Conservation (phyloP, 2,329 filamentous ascomycete species). For the Purpureocillium lavendulum region DNA sequence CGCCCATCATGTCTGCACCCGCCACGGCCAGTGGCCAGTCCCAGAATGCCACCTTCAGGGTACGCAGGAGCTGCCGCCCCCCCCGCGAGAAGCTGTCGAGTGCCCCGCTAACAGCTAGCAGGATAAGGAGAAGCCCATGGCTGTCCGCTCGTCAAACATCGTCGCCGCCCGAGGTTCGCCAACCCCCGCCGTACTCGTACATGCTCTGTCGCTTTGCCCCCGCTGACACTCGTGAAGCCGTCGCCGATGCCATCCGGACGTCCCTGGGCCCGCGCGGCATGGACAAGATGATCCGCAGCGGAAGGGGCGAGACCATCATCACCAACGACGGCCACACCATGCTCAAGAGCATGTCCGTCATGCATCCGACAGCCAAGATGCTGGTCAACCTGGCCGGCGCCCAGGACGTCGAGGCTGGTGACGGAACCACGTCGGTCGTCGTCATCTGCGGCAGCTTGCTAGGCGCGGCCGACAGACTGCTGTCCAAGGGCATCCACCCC, state of each 20-base stretch:
- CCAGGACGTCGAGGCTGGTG: slow-evolving; percentile 96
- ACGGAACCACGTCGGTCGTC: slow-evolving; percentile 96
- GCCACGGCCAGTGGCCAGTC: slow-evolving; percentile 27
- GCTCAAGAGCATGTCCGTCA: slow-evolving; percentile 97
- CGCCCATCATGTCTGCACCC: slow-evolving; percentile 35
- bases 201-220: background rate
- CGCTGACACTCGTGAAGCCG: slow-evolving; percentile 46
- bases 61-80: slow-evolving; percentile 26
- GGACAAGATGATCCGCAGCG: slow-evolving; percentile 99
- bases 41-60: slow-evolving; percentile 49
- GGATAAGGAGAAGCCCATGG: slow-evolving; percentile 97
- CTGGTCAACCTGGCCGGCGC: slow-evolving; percentile 93
- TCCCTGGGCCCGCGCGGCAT: slow-evolving; percentile 94
- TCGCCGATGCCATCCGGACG: slow-evolving; percentile 94
- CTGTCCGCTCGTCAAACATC: slow-evolving; percentile 93
- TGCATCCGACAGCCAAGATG: slow-evolving; percentile 99
- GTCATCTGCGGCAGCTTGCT: slow-evolving; percentile 95
- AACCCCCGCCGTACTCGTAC: background rate
- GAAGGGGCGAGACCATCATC: slow-evolving; percentile 96
- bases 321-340: slow-evolving; percentile 99
- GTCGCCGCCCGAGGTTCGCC: slow-evolving; percentile 82
- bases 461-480: slow-evolving; percentile 83
- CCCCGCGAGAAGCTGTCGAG: slow-evolving; percentile 19
- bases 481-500: slow-evolving; percentile 91
- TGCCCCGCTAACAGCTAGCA: slow-evolving; percentile 32